Evolutionary conservation across 805 yeast genomes (phyloP), one percentile per base, ranked within the genome.

Genomic region (Lipomyces kockii): DNA sequence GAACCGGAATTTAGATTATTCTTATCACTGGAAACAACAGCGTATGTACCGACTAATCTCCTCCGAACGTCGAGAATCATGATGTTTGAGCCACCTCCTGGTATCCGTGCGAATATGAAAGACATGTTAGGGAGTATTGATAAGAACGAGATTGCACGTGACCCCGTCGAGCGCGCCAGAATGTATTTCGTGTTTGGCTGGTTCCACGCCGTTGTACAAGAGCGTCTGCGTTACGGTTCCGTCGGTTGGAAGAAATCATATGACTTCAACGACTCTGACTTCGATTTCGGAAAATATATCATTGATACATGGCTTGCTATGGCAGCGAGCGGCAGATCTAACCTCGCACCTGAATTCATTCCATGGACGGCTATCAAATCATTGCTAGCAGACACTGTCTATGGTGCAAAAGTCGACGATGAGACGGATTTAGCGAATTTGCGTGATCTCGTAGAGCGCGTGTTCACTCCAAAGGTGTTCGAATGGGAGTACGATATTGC

Each of bases 181-280:
- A 72, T 89, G 2, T 81, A 79, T 67, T 86, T 88, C 71, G 76
- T 89, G 34, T 71, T 90, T 4, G 81, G 86, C 0, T 91, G 97
- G 97, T 83, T 84, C 69, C 96, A 91, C 74, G 82, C 90, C 0
- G 74, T 89, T 0, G 74, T 91, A 2, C 82, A 82, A 46, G 92
- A 87, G 67, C 77, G 91, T 62, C 76, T 85, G 60, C 80, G 89
- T 58, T 88, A 83, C 70, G 82, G 81, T 0, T 92, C 94, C 0
- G 74, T 84, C 2, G 91, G 94, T 1, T 90, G 90, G 78, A 72
- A 78, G 0, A 83, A 84, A 70, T 74, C 71, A 9, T 89, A 91
- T 74, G 96, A 90, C 67, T 85, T 92, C 72, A 90, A 85, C 74
- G 91, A 90, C 65, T 78, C 87, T n/a, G 97, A 93, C 75, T 83